Evolutionary conservation across 1,139 yeast genomes (phyloP).

Genomic region (Diutina ranongensis): DNA sequence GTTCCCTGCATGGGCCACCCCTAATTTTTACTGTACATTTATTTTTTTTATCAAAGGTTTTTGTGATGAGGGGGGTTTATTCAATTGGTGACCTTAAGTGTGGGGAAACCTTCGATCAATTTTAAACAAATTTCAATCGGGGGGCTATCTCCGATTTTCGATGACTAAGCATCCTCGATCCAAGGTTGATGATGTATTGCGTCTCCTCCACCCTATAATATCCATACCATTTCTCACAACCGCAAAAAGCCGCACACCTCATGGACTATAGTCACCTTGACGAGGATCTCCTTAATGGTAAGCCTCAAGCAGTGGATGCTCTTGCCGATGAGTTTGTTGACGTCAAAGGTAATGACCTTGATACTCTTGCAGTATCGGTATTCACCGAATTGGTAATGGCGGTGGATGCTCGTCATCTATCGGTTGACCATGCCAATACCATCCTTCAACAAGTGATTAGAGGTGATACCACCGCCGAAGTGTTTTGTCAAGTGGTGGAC

Average conservation of each 20-base stretch:
- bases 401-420: not conserved
- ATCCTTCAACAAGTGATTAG: not conserved
- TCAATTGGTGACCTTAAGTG: too few species aligned
- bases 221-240: too few species aligned
- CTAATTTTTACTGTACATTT: too few species aligned
- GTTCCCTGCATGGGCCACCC: too few species aligned
- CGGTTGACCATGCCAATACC: not conserved
- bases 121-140: too few species aligned
- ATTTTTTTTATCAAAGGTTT: too few species aligned
- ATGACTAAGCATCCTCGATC: too few species aligned
- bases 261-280: not conserved
- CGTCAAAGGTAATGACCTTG: not conserved
- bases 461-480: slow-evolving; percentile 14
- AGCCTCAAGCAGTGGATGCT: not conserved
- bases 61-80: too few species aligned
- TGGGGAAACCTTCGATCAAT: too few species aligned
- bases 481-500: slow-evolving; percentile 35
- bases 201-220: too few species aligned
- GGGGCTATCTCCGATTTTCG: too few species aligned
- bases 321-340: not conserved
- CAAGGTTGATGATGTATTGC: too few species aligned
- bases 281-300: not conserved
- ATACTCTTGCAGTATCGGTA: not conserved
- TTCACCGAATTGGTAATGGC: slow-evolving; percentile 5
- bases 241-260: not conserved